These are phyloP conservation scores for Boletus coccyginus DNA, from an alignment of 768 basidiomycete genomes.

Conservation along the genomic window DNA sequence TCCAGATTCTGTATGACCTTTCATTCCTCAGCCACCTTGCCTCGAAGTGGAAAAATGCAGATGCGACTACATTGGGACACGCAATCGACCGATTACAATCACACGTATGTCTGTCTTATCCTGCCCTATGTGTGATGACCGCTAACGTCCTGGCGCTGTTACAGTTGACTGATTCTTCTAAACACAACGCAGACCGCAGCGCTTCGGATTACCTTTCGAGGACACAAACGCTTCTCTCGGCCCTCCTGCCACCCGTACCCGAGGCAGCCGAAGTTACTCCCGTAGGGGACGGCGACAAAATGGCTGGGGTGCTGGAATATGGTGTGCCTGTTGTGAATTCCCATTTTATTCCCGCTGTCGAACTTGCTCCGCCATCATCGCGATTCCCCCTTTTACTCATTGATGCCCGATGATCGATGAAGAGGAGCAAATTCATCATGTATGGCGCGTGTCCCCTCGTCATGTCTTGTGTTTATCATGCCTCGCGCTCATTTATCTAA, in stretches of 20 bases:
- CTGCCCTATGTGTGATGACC: background rate
- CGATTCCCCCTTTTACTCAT: constrained; percentile 75
- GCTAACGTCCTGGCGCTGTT: constrained; percentile 4
- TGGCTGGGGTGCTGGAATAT: constrained; percentile 45
- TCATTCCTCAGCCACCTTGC: constrained; percentile 45
- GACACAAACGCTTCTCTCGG: constrained; percentile 60
- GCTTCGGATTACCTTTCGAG: constrained; percentile 47
- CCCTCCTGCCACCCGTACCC: constrained; percentile 45
- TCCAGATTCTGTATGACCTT: constrained; percentile 44
- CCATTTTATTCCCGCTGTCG: constrained; percentile 55
- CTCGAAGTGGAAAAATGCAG: constrained; percentile 29
- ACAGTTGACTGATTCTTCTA: constrained; percentile 14
- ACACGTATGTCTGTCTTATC: constrained; percentile 24
- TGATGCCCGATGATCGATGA: constrained; percentile 33
- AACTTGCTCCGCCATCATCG: constrained; percentile 66
- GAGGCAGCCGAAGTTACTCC: constrained; percentile 16
- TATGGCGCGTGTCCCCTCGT: constrained; percentile 14
- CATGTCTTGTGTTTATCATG: constrained; percentile 14
- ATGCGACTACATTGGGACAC: constrained; percentile 23
- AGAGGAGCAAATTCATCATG: constrained; percentile 15
- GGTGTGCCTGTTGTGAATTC: constrained; percentile 53
- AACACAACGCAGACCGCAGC: constrained; percentile 27
- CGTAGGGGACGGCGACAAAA: constrained; percentile 36
- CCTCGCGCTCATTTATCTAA: constrained; percentile 32
- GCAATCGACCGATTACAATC: constrained; percentile 25